These are phyloP conservation scores for Magnusiomyces suaveolens DNA, from an alignment of 1,139 yeast species.

Conservation along the genomic window DNA sequence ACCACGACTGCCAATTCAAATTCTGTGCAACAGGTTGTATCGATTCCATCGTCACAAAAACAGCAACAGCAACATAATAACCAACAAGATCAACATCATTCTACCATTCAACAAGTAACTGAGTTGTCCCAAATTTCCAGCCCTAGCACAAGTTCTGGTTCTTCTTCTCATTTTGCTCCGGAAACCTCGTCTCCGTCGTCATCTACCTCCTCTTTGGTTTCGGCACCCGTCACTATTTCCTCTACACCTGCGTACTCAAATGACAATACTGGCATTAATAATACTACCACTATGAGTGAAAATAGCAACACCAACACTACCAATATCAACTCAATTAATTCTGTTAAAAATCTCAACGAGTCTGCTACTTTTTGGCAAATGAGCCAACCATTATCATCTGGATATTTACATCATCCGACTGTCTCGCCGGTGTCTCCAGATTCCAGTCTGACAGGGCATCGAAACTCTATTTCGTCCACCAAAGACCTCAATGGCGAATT, in stretches of 20 bases:
- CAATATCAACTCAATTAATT: too few species aligned
- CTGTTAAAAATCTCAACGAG: too few species aligned
- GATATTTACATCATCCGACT: too few species aligned
- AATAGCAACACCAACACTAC: not conserved
- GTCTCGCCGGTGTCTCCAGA: too few species aligned
- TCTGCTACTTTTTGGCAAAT: too few species aligned
- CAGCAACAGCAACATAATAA: not conserved
- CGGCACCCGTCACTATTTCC: not conserved
- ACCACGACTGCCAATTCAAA: not conserved
- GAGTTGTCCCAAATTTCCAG: not conserved
- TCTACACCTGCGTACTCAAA: not conserved
- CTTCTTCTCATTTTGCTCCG: not conserved
- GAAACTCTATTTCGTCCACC: too few species aligned
- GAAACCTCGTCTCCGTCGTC: not conserved
- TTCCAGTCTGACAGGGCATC: too few species aligned
- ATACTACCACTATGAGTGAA: not conserved
- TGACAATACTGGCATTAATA: too few species aligned
- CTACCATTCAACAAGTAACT: not conserved
- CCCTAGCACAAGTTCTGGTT: not conserved
- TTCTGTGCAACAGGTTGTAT: too few species aligned
- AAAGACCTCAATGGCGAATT: too few species aligned
- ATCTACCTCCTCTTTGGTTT: not conserved
- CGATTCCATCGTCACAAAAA: too few species aligned
- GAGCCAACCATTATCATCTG: too few species aligned
- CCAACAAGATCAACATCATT: not conserved